Evolutionary conservation across 257 asterid genomes (phyloP).

Genomic region (Plectranthus barbatus): DNA sequence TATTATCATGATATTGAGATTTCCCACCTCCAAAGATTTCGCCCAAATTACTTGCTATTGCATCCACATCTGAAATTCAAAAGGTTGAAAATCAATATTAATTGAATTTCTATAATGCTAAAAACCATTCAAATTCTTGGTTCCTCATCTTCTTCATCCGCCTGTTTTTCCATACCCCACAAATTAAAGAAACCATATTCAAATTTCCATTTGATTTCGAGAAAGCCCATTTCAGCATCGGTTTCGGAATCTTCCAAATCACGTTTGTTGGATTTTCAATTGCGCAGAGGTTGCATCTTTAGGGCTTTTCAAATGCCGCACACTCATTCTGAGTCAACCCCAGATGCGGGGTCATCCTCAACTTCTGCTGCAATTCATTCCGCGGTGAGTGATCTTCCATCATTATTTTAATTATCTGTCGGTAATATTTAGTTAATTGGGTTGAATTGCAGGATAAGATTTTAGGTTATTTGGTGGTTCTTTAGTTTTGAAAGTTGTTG

Average conservation of each 20-base stretch:
- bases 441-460: neutral
- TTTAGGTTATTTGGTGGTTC: neutral
- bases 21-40: neutral
- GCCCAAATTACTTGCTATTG: conserved; percentile 3
- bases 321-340: conserved; percentile 40
- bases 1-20: conserved; percentile 2
- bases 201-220: conserved; percentile 36
- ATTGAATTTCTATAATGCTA: conserved; percentile 44
- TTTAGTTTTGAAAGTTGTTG: neutral
- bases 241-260: conserved; percentile 14
- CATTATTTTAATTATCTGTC: neutral
- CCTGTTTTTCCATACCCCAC: conserved; percentile 37
- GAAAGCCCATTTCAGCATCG: conserved; percentile 34
- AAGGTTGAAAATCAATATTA: neutral
- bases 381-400: conserved; percentile 36
- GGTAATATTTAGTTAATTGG: neutral
- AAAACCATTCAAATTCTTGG: conserved; percentile 74
- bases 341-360: conserved; percentile 36
- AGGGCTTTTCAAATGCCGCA: conserved; percentile 49
- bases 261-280: conserved; percentile 17
- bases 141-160: conserved; percentile 60
- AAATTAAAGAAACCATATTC: conserved; percentile 47
- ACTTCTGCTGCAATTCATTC: conserved; percentile 39
- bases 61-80: conserved; percentile 6
- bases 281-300: conserved; percentile 24